Conservation (phyloP, 257 asterid genomes). For the Eustoma russellianum region DNA sequence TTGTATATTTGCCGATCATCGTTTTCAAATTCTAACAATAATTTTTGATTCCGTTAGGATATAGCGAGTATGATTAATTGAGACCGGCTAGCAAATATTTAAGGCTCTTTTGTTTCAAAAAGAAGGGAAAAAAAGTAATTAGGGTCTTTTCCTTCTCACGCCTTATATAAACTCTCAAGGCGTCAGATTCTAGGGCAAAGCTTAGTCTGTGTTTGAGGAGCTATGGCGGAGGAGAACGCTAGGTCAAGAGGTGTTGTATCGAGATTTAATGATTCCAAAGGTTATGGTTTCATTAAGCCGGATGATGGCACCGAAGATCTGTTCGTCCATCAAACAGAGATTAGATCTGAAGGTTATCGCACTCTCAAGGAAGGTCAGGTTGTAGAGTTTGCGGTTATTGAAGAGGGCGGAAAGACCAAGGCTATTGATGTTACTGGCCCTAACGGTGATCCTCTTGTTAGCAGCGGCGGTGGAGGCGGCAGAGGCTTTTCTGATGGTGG, state of each 20-base stretch:
- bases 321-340: conserved; percentile 67
- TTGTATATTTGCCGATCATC: no score
- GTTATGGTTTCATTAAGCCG: conserved; percentile 70
- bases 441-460: conserved; percentile 37
- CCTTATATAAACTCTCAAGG: no score
- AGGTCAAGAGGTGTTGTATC: conserved; percentile 54
- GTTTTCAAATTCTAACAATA: no score
- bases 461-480: conserved; percentile 15
- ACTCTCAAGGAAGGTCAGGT: conserved; percentile 57
- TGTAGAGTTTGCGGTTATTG: conserved; percentile 54
- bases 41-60: no score
- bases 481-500: conserved; percentile 17
- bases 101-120: no score
- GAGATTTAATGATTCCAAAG: conserved; percentile 52
- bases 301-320: conserved; percentile 60
- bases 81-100: no score
- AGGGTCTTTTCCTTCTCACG: no score
- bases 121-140: no score
- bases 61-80: no score
- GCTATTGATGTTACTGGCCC: conserved; percentile 62
- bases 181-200: no score
- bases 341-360: conserved; percentile 68
- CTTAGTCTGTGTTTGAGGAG: background rate
- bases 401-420: conserved; percentile 46
- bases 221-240: conserved; percentile 53